phyloP scores from a whole-genome alignment of 306 rosid genomes.

The Psophocarpus tetragonolobus region DNA sequence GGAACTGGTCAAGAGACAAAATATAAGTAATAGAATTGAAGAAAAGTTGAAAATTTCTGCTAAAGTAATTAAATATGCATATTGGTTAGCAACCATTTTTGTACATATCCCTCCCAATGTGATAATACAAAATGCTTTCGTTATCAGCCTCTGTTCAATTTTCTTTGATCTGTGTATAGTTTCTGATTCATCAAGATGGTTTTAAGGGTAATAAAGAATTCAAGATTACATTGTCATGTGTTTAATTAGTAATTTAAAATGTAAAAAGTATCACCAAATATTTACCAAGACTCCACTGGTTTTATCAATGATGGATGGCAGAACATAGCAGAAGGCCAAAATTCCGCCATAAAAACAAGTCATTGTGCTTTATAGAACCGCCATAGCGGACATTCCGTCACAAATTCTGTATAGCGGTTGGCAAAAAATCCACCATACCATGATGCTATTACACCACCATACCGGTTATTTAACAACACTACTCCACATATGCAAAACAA shows the following conservation, averaged over 20 bases:
- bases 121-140: neutral
- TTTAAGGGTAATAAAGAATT: neutral
- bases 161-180: constrained; percentile 16
- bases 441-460: no score
- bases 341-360: no score
- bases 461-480: no score
- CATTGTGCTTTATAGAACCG: no score
- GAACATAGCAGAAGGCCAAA: no score
- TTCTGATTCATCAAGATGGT: constrained; percentile 13
- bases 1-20: constrained; percentile 64
- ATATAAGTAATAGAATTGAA: constrained; percentile 22
- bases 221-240: constrained; percentile 1
- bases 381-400: no score
- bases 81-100: neutral
- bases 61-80: constrained; percentile 15
- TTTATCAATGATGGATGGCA: no score
- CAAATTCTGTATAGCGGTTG: no score
- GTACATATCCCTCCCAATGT: constrained; percentile 20
- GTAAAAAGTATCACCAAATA: neutral
- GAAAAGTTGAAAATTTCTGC: constrained; percentile 6
- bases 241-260: neutral
- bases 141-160: constrained; percentile 12
- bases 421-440: no score
- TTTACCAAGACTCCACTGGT: constrained; percentile 6
- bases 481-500: neutral